phyloP scores from a whole-genome alignment of 768 basidiomycete genomes.

The Suillus sp. region DNA sequence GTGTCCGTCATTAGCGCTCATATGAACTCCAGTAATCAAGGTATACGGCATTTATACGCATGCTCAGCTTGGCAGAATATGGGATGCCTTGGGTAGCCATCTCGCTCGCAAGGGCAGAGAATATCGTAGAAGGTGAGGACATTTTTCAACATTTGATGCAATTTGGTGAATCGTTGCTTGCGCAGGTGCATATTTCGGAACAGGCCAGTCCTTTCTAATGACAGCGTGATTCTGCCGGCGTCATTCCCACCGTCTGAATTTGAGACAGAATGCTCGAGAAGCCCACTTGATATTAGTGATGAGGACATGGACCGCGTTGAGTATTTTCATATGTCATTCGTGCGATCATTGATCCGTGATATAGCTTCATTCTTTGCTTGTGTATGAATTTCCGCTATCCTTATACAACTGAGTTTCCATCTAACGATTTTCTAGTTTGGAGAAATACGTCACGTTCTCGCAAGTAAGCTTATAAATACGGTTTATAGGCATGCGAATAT shows the following conservation, averaged over 20 bases:
- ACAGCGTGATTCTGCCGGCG: constrained; percentile 51
- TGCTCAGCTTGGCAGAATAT: constrained; percentile 47
- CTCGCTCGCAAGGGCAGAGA: constrained; percentile 48
- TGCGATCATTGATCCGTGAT: not conserved
- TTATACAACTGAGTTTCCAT: constrained; percentile 14
- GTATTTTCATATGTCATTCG: not conserved
- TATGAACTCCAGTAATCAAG: constrained; percentile 39
- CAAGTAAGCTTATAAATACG: constrained; percentile 18
- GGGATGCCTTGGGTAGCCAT: constrained; percentile 48
- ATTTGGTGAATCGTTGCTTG: constrained; percentile 1
- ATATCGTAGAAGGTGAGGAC: constrained; percentile 51
- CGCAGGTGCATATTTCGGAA: constrained; percentile 50
- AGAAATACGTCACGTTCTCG: constrained; percentile 35
- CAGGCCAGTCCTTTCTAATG: constrained; percentile 34
- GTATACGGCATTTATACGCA: constrained; percentile 56
- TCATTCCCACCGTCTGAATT: constrained; percentile 48
- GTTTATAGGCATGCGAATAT: not conserved
- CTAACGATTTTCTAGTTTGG: constrained; percentile 47
- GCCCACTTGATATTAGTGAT: constrained; percentile 38
- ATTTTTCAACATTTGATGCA: not conserved
- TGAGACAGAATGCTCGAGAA: constrained; percentile 18
- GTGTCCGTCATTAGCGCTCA: not conserved
- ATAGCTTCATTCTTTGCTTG: constrained; percentile 60
- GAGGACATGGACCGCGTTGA: constrained; percentile 52
- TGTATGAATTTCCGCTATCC: constrained; percentile 40